Percentiles rank a stretch among this genome's conserved stretches.
Conservation (phyloP, 352 stramenopile genomes). For the Pythium dissotocum region DNA sequence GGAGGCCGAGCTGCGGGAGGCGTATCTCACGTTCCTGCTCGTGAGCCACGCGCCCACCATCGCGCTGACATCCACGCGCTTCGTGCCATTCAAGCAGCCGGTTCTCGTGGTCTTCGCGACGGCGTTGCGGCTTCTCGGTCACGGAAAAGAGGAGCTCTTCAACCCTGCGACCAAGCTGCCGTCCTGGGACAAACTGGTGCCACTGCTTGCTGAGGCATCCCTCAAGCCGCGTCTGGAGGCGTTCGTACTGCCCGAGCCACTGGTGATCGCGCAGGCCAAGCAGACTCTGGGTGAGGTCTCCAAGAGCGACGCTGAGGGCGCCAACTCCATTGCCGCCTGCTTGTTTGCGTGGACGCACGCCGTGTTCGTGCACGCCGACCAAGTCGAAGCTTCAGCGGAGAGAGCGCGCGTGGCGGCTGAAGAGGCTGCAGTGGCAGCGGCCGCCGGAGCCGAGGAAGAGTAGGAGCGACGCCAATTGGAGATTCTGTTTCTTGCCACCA, state of each 20-base stretch:
- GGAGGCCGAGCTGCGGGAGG: constrained; percentile 54
- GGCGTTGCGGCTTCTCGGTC: constrained; percentile 50
- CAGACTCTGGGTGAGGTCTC: constrained; percentile 42
- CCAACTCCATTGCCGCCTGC: constrained; percentile 45
- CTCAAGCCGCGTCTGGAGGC: constrained; percentile 35
- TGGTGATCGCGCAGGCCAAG: constrained; percentile 37
- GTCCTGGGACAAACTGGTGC: constrained; percentile 63
- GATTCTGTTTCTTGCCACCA: not conserved
- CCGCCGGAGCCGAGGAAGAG: constrained; percentile 16
- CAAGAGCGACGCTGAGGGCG: constrained; percentile 54
- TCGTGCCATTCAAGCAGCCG: constrained; percentile 61
- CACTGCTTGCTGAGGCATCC: constrained; percentile 39
- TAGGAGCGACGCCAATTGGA: not conserved
- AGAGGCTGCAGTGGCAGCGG: constrained; percentile 28
- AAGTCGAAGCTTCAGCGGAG: constrained; percentile 42
- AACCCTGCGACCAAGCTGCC: constrained; percentile 62
- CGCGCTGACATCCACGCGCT: constrained; percentile 37
- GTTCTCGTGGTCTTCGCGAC: constrained; percentile 53
- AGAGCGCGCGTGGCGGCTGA: constrained; percentile 41
- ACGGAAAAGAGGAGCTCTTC: constrained; percentile 35
- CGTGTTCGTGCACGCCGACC: constrained; percentile 53
- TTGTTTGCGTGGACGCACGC: constrained; percentile 60
- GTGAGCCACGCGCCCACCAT: constrained; percentile 53
- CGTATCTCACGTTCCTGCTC: constrained; percentile 55
- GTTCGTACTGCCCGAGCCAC: constrained; percentile 28